Base-by-base conservation (phyloP, 805 yeast genomes). In the Pichia californica region DNA sequence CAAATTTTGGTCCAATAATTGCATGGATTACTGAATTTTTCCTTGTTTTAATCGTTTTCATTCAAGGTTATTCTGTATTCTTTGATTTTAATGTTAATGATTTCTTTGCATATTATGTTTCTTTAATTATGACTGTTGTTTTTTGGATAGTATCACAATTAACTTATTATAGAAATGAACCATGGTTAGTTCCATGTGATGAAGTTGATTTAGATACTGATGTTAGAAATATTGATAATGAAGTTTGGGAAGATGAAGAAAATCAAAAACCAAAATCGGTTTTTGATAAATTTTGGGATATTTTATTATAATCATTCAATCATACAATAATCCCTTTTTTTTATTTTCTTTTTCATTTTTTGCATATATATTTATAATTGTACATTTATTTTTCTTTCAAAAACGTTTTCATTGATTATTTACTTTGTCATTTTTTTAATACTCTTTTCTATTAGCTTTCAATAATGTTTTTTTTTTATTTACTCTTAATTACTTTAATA, bases 31-130 rank as follows among this genome's bases (percentile, higher is more conserved):
- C 88, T 3, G 63, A 76, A 4, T 62, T 70, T 41, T 68, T 75
- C 51, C 69, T 81, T 50, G 59, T 70, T 13, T 50, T 82, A 25
- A 74, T 87, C 56, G 74, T 76, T 23, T 69, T 85, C 48, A 69
- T 86, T 48, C 89, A 87, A 63, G 95, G 95, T 31, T 86, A 73
- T 60, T 61, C 72, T 2, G 75, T 77, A 1, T 86, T 86, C 63
- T 76, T 77, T 43, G 61, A 62, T 10, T 66, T 82, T 54, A 66
- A 65, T 46, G 83, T 75, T 3, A 59, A 75, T 10, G 63, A 66
- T 30, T 86, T 86, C 67, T 76, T 84, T 59, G 77, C 86, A 21
- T 75, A 84, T 20, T 86, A 86, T 57, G 68, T 86, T 44, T 84
- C 91, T 14, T 68, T 83, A 18, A 71, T 83, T 44, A 62, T 82